Percentiles rank a stretch among this genome's conserved stretches.
These are phyloP conservation scores for Lactarius deliciosus DNA, from an alignment of 768 basidiomycete species.

Conservation along the genomic window DNA sequence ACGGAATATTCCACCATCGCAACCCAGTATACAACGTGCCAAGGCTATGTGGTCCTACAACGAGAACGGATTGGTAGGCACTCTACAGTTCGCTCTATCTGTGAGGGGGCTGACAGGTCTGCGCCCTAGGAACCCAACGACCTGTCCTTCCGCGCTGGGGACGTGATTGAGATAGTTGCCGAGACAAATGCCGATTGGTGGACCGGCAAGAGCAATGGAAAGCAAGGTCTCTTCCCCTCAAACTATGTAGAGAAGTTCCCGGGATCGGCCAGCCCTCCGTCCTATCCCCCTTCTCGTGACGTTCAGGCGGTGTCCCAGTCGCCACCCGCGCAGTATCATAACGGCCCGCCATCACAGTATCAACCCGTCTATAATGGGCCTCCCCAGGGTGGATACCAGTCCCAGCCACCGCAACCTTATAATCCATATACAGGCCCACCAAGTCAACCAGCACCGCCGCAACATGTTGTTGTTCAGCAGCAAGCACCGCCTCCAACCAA, in stretches of 20 bases:
- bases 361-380: conserved; percentile 37
- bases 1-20: conserved; percentile 29
- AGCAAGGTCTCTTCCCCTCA: conserved; percentile 75
- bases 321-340: conserved; percentile 25
- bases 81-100: background rate
- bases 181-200: conserved; percentile 90
- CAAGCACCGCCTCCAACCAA: conserved; percentile 32
- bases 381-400: conserved; percentile 28
- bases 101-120: conserved; percentile 8
- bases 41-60: conserved; percentile 69
- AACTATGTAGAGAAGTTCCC: conserved; percentile 65
- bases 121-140: conserved; percentile 70
- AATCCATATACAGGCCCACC: conserved; percentile 28
- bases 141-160: conserved; percentile 72
- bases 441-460: conserved; percentile 30
- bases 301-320: conserved; percentile 9
- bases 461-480: conserved; percentile 25
- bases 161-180: conserved; percentile 72
- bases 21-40: conserved; percentile 38
- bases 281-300: conserved; percentile 27
- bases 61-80: conserved; percentile 51
- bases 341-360: conserved; percentile 40
- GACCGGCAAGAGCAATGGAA: conserved; percentile 64
- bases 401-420: conserved; percentile 31
- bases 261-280: conserved; percentile 26